Base-by-base conservation (phyloP, 1,284 basidiomycete genomes). In the Schizophyllum amplum region DNA sequence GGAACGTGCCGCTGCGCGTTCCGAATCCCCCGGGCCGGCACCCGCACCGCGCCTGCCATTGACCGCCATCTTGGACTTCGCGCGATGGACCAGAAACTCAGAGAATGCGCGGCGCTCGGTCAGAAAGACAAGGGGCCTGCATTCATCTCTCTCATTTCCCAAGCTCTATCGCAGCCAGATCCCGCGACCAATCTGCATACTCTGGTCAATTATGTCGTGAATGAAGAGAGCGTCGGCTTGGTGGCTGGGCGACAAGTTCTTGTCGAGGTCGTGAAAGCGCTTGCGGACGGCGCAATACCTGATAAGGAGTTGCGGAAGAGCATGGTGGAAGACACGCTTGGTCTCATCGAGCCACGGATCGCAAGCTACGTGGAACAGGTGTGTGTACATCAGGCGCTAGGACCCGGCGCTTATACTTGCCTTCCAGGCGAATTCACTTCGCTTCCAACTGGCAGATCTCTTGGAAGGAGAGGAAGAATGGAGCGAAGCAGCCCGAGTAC, bases 311-410 rank as follows among this genome's bases (percentile, higher is more conserved):
- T 82, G 24, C 80, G 82, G 63, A 90, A 88, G 68, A 75, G 76
- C 55, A 74, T 94, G 55, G 81, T 94, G 21, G 77, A 91, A 67
- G 83, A 86, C 57, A 86, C 85, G 0, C 75, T 96, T 47, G 74
- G 78, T 47, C 80, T 82, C 42, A 75, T 93, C 22, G 89, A 92
- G 66, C 86, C 88, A 1, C 79, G 87, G 57, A 81, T 86, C 63
- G 85, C 85, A 47, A 94, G 91, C 72, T 97, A 93, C 67, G 96
- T 98, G 69, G 94, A 98, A 71, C 94, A 97, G 79, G 94, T 94
- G 66, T 65, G 83, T 70, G 50, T 53, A 46, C 47, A 24, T 53
- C 17, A 13, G 51, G 58, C 6, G n/a, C 26, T 42, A 15, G 13
- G 25, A 5, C 21, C 47, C 22, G n/a, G 53, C 50, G 48, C 52